Evolutionary conservation across 192 early-diverging fungal species (phyloP).

Genomic region (Backusella liffmaniae): DNA sequence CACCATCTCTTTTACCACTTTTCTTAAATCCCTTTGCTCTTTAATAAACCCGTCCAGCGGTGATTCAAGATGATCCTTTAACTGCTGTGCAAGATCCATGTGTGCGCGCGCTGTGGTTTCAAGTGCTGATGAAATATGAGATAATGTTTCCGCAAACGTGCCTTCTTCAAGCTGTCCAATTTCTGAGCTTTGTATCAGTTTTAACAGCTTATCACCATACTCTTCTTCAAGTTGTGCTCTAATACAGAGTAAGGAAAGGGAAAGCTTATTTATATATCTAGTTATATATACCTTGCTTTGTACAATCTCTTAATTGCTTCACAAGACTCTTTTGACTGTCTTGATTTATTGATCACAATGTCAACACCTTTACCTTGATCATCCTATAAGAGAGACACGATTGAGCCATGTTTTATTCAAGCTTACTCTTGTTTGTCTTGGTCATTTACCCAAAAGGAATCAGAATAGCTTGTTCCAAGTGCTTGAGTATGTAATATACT

Average conservation of each 20-base stretch:
- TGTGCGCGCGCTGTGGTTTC: conserved; percentile 67
- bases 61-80: conserved; percentile 61
- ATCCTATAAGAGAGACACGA: conserved; percentile 36
- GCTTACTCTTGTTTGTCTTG: not conserved
- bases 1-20: conserved; percentile 34
- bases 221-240: conserved; percentile 73
- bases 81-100: conserved; percentile 62
- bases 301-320: conserved; percentile 64
- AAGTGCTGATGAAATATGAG: conserved; percentile 56
- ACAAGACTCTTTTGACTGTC: conserved; percentile 70
- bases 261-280: not conserved
- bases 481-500: not conserved
- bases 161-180: conserved; percentile 30
- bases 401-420: not conserved
- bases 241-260: not conserved
- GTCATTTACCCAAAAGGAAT: conserved; percentile 32
- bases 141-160: conserved; percentile 58
- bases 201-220: conserved; percentile 64
- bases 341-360: conserved; percentile 58
- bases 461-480: conserved; percentile 17
- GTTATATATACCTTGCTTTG: conserved; percentile 40
- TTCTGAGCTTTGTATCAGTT: conserved; percentile 17
- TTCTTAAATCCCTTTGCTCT: conserved; percentile 61
- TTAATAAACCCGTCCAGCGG: conserved; percentile 59
- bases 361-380: conserved; percentile 67